A percentile compares a stretch with the other conserved stretches of the same genome.
phyloP scores from a whole-genome alignment of 2,329 filamentous ascomycete genomes.

The Chalara sp. region DNA sequence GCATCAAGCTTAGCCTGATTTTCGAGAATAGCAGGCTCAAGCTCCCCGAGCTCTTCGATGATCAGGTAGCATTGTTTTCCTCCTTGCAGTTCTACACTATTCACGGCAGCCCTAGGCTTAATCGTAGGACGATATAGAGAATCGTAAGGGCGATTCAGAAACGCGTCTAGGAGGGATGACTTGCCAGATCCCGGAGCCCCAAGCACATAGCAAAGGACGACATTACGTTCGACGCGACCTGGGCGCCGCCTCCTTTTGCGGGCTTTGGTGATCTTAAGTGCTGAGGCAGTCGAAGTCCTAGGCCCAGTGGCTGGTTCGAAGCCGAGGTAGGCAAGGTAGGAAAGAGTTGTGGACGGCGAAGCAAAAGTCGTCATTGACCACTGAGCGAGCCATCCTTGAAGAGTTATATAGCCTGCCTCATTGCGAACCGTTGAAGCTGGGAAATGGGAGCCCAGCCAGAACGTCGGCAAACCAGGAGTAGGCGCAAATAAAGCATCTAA shows the following conservation, averaged over 20 bases:
- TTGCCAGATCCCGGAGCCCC: conserved; percentile 85
- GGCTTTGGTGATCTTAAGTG: conserved; percentile 86
- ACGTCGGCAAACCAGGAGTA: conserved; percentile 79
- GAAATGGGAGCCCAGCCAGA: conserved; percentile 85
- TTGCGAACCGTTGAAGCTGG: conserved; percentile 92
- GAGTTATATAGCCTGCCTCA: conserved; percentile 88
- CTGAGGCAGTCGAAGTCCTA: conserved; percentile 72
- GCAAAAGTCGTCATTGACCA: conserved; percentile 99
- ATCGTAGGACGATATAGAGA: conserved; percentile 86
- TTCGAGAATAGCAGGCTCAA: conserved; percentile 91
- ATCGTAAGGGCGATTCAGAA: conserved; percentile 82
- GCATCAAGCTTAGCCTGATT: conserved; percentile 85
- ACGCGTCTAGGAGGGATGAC: conserved; percentile 82
- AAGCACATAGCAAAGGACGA: conserved; percentile 88
- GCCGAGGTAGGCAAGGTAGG: conserved; percentile 92
- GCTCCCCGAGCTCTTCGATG: conserved; percentile 85
- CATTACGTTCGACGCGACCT: conserved; percentile 85
- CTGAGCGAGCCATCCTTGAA: conserved; percentile 96
- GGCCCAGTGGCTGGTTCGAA: conserved; percentile 77
- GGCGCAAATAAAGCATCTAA: conserved; percentile 83
- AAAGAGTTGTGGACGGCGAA: conserved; percentile 88
- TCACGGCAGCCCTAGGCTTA: conserved; percentile 87
- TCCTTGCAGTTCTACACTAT: conserved; percentile 90
- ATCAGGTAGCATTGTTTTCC: conserved; percentile 98
- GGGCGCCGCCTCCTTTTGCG: conserved; percentile 77